Percentiles rank a stretch among this genome's conserved stretches.
Conservation (phyloP, 1,284 basidiomycete genomes). For the Naganishia albida region DNA sequence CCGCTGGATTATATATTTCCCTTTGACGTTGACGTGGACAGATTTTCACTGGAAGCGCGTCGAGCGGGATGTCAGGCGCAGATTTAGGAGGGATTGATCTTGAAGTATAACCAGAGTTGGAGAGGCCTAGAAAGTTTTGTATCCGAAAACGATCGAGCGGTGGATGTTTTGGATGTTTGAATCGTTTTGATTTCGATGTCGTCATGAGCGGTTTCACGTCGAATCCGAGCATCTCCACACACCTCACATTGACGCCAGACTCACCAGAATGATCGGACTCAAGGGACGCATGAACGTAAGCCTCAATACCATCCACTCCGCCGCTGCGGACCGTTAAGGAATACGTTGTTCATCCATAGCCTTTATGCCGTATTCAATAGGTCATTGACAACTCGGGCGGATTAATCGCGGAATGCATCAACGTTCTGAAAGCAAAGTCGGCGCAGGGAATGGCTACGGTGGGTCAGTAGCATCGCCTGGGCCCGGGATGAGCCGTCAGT, state of each 20-base stretch:
- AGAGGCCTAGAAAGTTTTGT: background rate
- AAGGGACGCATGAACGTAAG: slow-evolving; percentile 82
- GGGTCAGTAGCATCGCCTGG: slow-evolving; percentile 52
- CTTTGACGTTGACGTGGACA: slow-evolving; percentile 30
- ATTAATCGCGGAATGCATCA: slow-evolving; percentile 92
- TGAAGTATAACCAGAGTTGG: slow-evolving; percentile 2
- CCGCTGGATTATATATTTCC: slow-evolving; percentile 30
- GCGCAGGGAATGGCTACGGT: slow-evolving; percentile 70
- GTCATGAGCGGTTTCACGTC: background rate
- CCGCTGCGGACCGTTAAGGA: background rate
- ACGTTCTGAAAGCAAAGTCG: slow-evolving; percentile 90
- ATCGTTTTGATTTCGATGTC: slow-evolving; percentile 2
- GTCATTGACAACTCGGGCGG: slow-evolving; percentile 99
- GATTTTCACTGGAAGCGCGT: slow-evolving; percentile 23
- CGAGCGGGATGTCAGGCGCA: slow-evolving; percentile 11
- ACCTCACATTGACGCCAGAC: background rate
- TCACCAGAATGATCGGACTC: slow-evolving; percentile 74
- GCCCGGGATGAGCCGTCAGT: too few species aligned
- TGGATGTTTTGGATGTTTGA: background rate
- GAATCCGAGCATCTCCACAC: background rate
- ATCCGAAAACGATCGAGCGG: slow-evolving; percentile 22
- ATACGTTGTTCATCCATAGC: background rate
- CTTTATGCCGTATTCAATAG: slow-evolving; percentile 54
- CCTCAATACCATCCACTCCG: slow-evolving; percentile 19
- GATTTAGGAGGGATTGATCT: background rate